Percentiles rank a stretch among this genome's conserved stretches.
Conservation (phyloP, 768 basidiomycete genomes). For the Lanmaoa rubissima region DNA sequence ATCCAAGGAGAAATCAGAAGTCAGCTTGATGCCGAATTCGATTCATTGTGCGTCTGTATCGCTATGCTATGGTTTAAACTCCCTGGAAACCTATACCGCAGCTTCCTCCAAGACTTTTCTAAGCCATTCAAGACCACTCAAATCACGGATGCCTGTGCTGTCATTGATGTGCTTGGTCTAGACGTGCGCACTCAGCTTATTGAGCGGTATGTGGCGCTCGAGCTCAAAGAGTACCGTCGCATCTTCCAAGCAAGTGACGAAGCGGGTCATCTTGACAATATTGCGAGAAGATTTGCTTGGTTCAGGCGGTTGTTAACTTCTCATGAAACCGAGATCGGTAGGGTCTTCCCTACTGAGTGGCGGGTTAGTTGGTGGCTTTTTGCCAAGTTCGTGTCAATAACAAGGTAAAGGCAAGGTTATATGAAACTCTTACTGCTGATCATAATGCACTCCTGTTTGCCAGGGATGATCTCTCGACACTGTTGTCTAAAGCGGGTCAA, state of each 20-base stretch:
- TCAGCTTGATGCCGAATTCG: conserved; percentile 87
- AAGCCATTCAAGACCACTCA: conserved; percentile 62
- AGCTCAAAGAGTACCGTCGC: conserved; percentile 92
- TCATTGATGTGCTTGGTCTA: conserved; percentile 82
- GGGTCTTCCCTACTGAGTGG: conserved; percentile 86
- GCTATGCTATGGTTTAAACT: background rate
- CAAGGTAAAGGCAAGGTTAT: conserved; percentile 50
- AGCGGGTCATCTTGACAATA: conserved; percentile 94
- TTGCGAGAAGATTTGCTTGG: conserved; percentile 92
- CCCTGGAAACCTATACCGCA: conserved; percentile 29
- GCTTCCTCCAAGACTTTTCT: conserved; percentile 76
- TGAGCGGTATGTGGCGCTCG: conserved; percentile 84
- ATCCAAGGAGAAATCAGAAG: conserved; percentile 79
- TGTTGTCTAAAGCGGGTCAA: conserved; percentile 76
- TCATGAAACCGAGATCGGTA: conserved; percentile 84
- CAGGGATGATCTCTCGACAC: conserved; percentile 80
- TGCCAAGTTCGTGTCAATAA: conserved; percentile 87
- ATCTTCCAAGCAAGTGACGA: conserved; percentile 94
- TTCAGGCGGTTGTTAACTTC: conserved; percentile 81
- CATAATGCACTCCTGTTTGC: background rate
- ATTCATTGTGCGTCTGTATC: conserved; percentile 72
- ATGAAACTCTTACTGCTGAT: background rate
- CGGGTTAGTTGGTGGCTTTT: conserved; percentile 78
- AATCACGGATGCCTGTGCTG: conserved; percentile 82
- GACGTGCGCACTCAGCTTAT: conserved; percentile 82